Percentiles rank a stretch among this genome's conserved stretches.
Evolutionary conservation across 345 rosid species (phyloP).

Genomic region (Turritis glabra): DNA sequence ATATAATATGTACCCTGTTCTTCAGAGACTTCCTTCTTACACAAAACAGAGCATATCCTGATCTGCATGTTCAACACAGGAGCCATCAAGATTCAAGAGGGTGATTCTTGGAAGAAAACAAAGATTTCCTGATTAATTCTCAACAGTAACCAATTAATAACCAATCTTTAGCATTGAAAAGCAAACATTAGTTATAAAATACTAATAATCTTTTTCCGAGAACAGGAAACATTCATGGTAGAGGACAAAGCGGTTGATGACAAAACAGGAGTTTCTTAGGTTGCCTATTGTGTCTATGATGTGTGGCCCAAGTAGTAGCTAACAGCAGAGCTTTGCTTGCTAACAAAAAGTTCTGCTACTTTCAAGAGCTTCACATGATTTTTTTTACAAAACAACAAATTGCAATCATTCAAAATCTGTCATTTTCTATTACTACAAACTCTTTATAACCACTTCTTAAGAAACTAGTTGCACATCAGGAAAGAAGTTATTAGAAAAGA

Average conservation of each 20-base stretch:
- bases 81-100: conserved; percentile 28
- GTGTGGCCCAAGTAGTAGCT: conserved; percentile 39
- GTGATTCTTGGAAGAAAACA: not conserved
- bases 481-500: conserved; percentile 28
- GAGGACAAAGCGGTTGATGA: conserved; percentile 32
- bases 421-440: conserved; percentile 35
- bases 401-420: conserved; percentile 35
- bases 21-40: conserved; percentile 19
- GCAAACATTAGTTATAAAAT: not conserved
- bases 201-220: conserved; percentile 9
- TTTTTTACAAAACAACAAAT: conserved; percentile 31
- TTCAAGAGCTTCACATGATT: conserved; percentile 40
- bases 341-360: conserved; percentile 24
- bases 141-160: not conserved
- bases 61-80: conserved; percentile 25
- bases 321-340: conserved; percentile 37
- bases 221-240: conserved; percentile 19
- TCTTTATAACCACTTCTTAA: conserved; percentile 29
- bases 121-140: conserved; percentile 3
- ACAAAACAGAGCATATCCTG: conserved; percentile 21
- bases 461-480: conserved; percentile 35
- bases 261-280: conserved; percentile 41
- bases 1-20: conserved; percentile 26
- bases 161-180: conserved; percentile 7
- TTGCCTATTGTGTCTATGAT: conserved; percentile 33